Evolutionary conservation across 495 filamentous ascomycete genomes (phyloP).

Genomic region (Penicillium antarcticum): DNA sequence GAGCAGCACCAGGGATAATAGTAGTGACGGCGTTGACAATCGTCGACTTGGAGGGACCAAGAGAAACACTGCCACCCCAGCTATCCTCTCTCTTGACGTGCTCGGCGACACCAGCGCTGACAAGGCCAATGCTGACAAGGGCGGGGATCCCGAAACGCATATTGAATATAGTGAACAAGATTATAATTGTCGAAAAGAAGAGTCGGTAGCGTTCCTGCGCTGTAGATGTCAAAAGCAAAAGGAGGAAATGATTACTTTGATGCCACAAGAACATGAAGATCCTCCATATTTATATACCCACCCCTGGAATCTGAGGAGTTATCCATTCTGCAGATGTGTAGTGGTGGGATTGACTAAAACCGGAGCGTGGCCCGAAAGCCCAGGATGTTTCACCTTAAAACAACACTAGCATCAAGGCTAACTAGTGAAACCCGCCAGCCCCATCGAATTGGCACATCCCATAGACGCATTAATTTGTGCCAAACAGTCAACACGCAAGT

Average conservation of each 20-base stretch:
- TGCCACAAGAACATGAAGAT: background rate
- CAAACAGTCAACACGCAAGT: background rate
- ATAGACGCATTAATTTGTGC: conserved; percentile 12
- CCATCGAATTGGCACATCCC: background rate
- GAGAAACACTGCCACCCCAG: conserved; percentile 39
- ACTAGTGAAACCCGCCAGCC: conserved; percentile 1
- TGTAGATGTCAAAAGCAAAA: background rate
- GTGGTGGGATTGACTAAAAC: background rate
- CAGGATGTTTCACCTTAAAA: conserved; percentile 8
- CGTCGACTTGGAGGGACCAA: conserved; percentile 37
- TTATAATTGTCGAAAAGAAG: background rate
- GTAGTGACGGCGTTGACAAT: conserved; percentile 43
- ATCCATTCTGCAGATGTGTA: background rate
- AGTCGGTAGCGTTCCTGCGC: background rate
- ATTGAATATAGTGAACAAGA: background rate
- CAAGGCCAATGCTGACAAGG: conserved; percentile 4
- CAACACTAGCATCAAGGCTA: background rate
- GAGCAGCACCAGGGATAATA: conserved; percentile 34
- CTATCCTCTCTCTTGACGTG: conserved; percentile 23
- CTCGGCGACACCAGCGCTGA: conserved; percentile 3
- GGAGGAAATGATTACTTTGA: background rate
- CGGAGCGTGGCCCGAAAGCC: background rate
- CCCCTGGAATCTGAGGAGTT: background rate
- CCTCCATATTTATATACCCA: background rate
- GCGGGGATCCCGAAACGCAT: conserved; percentile 8